These are phyloP conservation scores for Saturnispora besseyi DNA, from an alignment of 805 yeast genomes.

Conservation along the genomic window DNA sequence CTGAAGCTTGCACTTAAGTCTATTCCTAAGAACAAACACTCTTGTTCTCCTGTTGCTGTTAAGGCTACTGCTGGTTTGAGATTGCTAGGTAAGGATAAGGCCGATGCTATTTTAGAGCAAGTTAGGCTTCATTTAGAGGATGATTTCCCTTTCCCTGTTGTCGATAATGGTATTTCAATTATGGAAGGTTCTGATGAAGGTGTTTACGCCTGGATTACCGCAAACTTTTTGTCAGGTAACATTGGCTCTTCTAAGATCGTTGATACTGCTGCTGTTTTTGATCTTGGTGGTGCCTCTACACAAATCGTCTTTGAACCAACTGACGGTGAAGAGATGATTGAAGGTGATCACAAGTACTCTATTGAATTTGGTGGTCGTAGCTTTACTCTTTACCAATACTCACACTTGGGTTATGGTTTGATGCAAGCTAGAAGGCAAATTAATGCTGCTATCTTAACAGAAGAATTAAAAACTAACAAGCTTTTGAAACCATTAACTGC, in stretches of 20 bases:
- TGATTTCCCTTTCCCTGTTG: slow-evolving; percentile 89
- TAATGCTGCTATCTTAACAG: slow-evolving; percentile 50
- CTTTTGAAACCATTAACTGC: slow-evolving; percentile 23
- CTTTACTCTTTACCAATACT: slow-evolving; percentile 80
- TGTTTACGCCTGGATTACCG: slow-evolving; percentile 97
- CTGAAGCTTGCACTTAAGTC: slow-evolving; percentile 63
- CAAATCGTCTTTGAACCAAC: slow-evolving; percentile 96
- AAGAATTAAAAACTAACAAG: slow-evolving; percentile 19
- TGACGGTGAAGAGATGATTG: slow-evolving; percentile 54
- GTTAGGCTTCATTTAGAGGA: slow-evolving; percentile 68
- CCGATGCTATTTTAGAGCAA: slow-evolving; percentile 61
- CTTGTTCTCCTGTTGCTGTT: slow-evolving; percentile 90
- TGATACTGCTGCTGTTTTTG: slow-evolving; percentile 95
- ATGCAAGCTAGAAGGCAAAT: slow-evolving; percentile 88
- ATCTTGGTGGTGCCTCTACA: slow-evolving; percentile 97
- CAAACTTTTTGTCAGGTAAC: slow-evolving; percentile 87
- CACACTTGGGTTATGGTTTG: slow-evolving; percentile 93
- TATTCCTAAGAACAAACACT: slow-evolving; percentile 64
- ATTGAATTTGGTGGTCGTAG: slow-evolving; percentile 73
- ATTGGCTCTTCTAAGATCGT: slow-evolving; percentile 69
- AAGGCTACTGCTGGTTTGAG: slow-evolving; percentile 98
- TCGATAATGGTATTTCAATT: slow-evolving; percentile 78
- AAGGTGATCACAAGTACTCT: slow-evolving; percentile 77
- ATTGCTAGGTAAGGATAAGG: slow-evolving; percentile 66
- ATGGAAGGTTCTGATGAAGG: slow-evolving; percentile 98